Evolutionary conservation across 164 flowering plant genomes (phyloP).

Genomic region (Liquidambar formosana): DNA sequence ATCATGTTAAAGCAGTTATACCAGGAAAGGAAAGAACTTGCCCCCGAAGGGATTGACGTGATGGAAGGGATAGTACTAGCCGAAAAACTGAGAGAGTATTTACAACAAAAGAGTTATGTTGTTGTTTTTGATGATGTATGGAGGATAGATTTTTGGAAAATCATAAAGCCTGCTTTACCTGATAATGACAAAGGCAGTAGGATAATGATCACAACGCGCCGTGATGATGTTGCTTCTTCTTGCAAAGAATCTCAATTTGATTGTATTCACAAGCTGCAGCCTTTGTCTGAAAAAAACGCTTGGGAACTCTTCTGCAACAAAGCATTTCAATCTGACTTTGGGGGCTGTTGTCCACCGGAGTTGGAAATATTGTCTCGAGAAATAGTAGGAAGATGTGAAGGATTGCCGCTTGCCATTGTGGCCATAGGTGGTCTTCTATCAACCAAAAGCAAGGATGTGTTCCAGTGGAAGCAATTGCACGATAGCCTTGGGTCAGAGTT

Average conservation of each 20-base stretch:
- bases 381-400: conserved; percentile 12
- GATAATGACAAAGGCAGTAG: conserved; percentile 13
- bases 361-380: not conserved
- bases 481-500: conserved; percentile 1
- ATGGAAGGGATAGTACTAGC: not conserved
- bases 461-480: conserved; percentile 13
- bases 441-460: not conserved
- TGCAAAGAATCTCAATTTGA: not conserved
- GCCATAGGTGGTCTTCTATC: conserved; percentile 8
- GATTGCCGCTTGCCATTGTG: conserved; percentile 12
- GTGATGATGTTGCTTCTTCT: not conserved
- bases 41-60: not conserved
- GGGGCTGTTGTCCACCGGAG: not conserved
- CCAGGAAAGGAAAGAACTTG: not conserved
- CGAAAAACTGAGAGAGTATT: not conserved
- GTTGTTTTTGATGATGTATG: conserved; percentile 27
- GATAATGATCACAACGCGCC: conserved; percentile 16
- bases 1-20: conserved; percentile 8
- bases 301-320: conserved; percentile 11
- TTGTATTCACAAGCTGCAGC: not conserved
- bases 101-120: conserved; percentile 5
- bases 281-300: not conserved
- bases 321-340: conserved; percentile 1
- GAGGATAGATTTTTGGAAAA: conserved; percentile 12
- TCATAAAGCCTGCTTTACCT: conserved; percentile 4